Conservation (phyloP, 2,329 filamentous ascomycete genomes). For the Penicillium verrucosum region DNA sequence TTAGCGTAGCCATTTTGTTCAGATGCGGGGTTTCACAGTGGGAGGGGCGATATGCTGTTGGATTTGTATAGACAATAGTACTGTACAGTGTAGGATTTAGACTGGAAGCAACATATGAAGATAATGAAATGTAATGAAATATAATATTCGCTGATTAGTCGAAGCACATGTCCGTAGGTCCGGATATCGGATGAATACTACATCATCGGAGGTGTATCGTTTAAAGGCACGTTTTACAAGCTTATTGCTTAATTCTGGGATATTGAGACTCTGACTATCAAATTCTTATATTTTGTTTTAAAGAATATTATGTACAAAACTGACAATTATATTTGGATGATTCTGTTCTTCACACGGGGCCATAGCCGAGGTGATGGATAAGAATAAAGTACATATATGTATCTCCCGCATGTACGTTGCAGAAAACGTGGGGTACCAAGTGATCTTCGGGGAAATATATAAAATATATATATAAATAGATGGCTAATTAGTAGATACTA, state of each 20-base stretch:
- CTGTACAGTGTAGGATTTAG: not conserved
- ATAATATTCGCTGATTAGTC: not conserved
- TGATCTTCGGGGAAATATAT: not conserved
- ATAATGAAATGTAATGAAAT: not conserved
- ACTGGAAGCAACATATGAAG: not conserved
- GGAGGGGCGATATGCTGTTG: not conserved
- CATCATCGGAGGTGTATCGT: not conserved
- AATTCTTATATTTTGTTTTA: not conserved
- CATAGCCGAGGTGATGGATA: not conserved
- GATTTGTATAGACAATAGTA: not conserved
- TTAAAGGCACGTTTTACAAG: not conserved
- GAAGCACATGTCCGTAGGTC: conserved; percentile 21
- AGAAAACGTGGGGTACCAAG: not conserved
- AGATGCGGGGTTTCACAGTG: conserved; percentile 14
- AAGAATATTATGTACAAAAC: not conserved
- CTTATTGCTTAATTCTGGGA: not conserved
- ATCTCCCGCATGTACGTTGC: not conserved
- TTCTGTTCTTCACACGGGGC: not conserved
- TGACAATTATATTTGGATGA: not conserved
- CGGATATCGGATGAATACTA: conserved; percentile 18
- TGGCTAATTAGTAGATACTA: not conserved
- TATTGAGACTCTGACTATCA: not conserved
- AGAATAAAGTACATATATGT: not conserved
- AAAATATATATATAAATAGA: not conserved
- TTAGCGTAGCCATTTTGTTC: conserved; percentile 28